Evolutionary conservation across 306 rosid species (phyloP).

Genomic region (Malus sieversii): DNA sequence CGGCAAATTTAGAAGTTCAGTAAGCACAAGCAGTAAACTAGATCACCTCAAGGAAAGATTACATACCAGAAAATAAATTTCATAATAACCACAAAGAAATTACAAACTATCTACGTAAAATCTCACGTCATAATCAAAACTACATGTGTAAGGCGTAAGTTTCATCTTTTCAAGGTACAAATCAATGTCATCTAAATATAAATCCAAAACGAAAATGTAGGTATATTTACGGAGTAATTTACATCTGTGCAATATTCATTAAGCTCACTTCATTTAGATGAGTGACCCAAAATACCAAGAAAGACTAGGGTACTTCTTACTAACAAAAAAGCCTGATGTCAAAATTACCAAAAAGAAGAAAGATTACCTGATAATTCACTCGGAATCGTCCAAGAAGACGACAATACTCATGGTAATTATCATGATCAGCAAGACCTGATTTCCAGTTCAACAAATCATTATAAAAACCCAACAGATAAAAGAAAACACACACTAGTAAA

Average conservation of each 20-base stretch:
- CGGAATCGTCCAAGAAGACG: constrained; percentile 98
- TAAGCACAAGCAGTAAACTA: constrained; percentile 2
- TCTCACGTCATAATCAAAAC: background rate
- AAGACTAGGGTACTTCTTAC: background rate
- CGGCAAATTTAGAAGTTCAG: constrained; percentile 29
- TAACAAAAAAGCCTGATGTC: constrained; percentile 8
- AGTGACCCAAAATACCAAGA: background rate
- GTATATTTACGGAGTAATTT: background rate
- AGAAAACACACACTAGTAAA: background rate
- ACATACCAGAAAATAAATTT: background rate
- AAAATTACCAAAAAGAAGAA: constrained; percentile 2
- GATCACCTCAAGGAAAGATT: background rate
- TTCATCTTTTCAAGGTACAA: background rate
- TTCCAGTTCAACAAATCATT: constrained; percentile 13
- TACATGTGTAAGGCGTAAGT: background rate
- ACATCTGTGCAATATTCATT: background rate
- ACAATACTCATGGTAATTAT: constrained; percentile 96
- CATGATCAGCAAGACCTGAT: constrained; percentile 96
- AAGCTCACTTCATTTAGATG: background rate
- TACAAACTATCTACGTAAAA: background rate
- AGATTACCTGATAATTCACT: constrained; percentile 85
- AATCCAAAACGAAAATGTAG: background rate
- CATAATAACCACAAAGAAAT: background rate
- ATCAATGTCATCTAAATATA: background rate
- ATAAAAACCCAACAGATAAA: constrained; percentile 14